Evolutionary conservation across 768 basidiomycete genomes (phyloP), one percentile per base, ranked within the genome.

Genomic region (Auriculariales sp.): DNA sequence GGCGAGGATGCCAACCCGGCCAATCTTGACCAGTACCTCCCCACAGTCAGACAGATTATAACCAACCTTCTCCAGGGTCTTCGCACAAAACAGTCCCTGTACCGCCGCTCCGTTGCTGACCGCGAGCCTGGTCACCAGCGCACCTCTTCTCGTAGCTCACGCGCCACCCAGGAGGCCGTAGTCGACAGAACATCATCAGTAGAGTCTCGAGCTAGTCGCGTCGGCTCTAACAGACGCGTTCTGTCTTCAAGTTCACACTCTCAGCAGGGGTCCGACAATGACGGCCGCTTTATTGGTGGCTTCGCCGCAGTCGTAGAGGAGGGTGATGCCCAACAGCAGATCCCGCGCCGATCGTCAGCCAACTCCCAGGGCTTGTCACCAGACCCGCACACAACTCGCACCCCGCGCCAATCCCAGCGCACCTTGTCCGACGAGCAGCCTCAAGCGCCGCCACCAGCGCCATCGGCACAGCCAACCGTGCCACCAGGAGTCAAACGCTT

Each of bases 21-120:
- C 48, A 92, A 85, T 54, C 80, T 99, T 47, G 86, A 92, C 42
- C 68, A 81, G 1, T 95, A 89, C 66, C 79, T 97, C 3, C 94
- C 94, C 24, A 78, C 75, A 55, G 93, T 99, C 44, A 82, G 94
- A 48, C 74, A 75, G 58, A 94, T 95, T 60, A 97, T 98, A 60
- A 93, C 91, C 30, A 81, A 77, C 59, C 71, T 99, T n/a, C 66
- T 99, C 28, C 85, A 91, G 58, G 94, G 93, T 12, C 71, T 99
- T n/a, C 84, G 93, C 47, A 75, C 69, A 46, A 97, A 97, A 64
- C 94, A 99, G 65, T 80, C 84, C 32, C 71, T 81, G 55, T 95
- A 94, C 64, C 79, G 90, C 22, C 76, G 78, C 55, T 74, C 83
- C 52, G 72, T 81, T 25, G 76, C 79, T 27, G 80, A 84, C 52